Percentiles rank a stretch among this genome's conserved stretches.
Evolutionary conservation across 331 rosid species (phyloP).

Genomic region (Acacia concinna): DNA sequence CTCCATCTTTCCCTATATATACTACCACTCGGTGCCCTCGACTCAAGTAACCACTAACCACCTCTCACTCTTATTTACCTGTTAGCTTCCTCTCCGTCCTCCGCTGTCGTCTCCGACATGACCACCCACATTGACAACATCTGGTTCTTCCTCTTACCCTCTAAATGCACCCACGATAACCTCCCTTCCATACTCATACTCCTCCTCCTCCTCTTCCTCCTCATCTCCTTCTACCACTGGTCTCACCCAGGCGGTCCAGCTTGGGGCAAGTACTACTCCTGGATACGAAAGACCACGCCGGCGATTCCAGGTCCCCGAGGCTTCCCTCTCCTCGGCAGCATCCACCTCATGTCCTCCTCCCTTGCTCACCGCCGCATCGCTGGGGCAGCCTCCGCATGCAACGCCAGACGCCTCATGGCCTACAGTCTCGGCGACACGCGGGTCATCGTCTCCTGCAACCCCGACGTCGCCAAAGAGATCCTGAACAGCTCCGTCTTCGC

Average conservation of each 20-base stretch:
- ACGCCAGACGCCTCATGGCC: conserved; percentile 84
- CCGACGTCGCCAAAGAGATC: conserved; percentile 63
- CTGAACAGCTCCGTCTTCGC: conserved; percentile 59
- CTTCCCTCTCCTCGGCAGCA: conserved; percentile 73
- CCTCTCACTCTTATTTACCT: not conserved
- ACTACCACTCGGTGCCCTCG: not conserved
- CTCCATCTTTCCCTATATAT: not conserved
- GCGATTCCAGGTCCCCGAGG: conserved; percentile 84
- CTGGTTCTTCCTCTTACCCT: conserved; percentile 66
- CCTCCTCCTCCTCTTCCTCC: conserved; percentile 40
- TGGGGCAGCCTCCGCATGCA: conserved; percentile 54
- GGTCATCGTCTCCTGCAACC: conserved; percentile 65
- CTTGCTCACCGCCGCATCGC: conserved; percentile 70
- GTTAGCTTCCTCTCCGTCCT: not conserved
- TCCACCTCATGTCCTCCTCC: conserved; percentile 57
- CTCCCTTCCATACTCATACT: conserved; percentile 44
- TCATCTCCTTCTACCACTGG: conserved; percentile 59
- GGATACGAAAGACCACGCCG: not conserved
- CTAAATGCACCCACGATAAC: conserved; percentile 60
- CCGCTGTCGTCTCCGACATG: conserved; percentile 10
- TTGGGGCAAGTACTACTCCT: conserved; percentile 63
- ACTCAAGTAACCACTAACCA: not conserved
- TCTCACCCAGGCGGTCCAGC: conserved; percentile 96
- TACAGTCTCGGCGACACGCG: conserved; percentile 74
- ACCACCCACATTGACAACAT: conserved; percentile 57